Evolutionary conservation across 1,284 basidiomycete genomes (phyloP), one percentile per base, ranked within the genome.

Genomic region (Melampsora abietis-canadensis): DNA sequence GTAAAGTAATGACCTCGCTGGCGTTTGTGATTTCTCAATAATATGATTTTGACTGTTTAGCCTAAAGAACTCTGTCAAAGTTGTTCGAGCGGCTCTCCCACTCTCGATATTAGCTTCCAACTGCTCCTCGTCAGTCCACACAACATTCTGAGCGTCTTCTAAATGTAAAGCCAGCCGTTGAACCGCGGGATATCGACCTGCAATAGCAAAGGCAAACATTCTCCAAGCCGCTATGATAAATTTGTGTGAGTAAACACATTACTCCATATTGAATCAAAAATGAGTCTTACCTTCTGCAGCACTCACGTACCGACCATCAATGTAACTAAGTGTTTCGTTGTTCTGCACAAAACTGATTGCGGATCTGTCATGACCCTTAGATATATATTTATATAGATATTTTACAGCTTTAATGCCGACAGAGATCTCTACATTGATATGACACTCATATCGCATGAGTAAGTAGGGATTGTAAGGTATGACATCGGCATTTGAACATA

Each of bases 301-400:
- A 12, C 59, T 24, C 2, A 70, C 37, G 21, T 63, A 70, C 15
- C 40, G n/a, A 1, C 57, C 68, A 27, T 70, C 60, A 4, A 70
- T 19, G 51, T 24, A 51, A 0, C 30, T 0, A 17, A 31, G 24
- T 4, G 57, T 24, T 17, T 70, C 60, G 19, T 70, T 40, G 1
- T 2, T 6, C 15, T 8, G 6, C 4, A 51, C 40, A 15, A 70
- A n/a, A 5, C 2, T 21, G 12, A 70, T 21, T 10, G n/a, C 2
- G 0, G n/a, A 31, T 34, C 31, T 2, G 46, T 70, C 68, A 17
- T 70, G 21, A 24, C 68, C 68, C 59, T 70, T 70, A 5, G 15
- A 63, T 7, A 70, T 63, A n/a, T 70, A 70, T 34, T 70, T 63
- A 27, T 63, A 70, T 5, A 70, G 27, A 48, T 70, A 63, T 30